Conservation (phyloP, 106 monocot species). For the Apostasia ramifera region DNA sequence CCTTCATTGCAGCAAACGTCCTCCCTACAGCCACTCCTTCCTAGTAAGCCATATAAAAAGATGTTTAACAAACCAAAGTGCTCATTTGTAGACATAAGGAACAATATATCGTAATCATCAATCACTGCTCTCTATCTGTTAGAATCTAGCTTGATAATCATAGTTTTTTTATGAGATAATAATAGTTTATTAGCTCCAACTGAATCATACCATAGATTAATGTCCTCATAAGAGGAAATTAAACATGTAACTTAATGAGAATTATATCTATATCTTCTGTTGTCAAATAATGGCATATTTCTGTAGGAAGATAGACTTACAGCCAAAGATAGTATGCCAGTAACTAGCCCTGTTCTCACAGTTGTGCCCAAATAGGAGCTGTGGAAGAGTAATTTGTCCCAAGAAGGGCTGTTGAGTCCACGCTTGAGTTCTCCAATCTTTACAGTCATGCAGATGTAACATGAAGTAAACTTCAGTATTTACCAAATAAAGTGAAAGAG, state of each 20-base stretch:
- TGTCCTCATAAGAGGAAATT: no score
- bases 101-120: no score
- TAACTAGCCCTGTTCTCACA: conserved; percentile 6
- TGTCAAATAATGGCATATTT: no score
- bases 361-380: conserved; percentile 3
- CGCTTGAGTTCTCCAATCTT: conserved; percentile 16
- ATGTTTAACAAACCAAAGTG: no score
- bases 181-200: no score
- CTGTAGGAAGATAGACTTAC: conserved; percentile 1
- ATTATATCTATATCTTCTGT: no score
- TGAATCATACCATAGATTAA: no score
- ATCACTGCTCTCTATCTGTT: no score
- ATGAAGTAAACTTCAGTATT: background rate
- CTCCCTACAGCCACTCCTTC: conserved; percentile 95
- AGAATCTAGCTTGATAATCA: no score
- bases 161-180: no score
- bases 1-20: conserved; percentile 83
- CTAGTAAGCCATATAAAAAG: conserved; percentile 15
- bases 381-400: conserved; percentile 17
- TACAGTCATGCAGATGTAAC: background rate
- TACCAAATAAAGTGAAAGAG: background rate
- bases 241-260: no score
- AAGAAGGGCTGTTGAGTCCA: conserved; percentile 16
- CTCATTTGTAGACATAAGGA: no score
- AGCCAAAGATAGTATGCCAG: conserved; percentile 15